These are phyloP conservation scores for Podaxis sp. DNA, from an alignment of 768 basidiomycete species.

Conservation along the genomic window DNA sequence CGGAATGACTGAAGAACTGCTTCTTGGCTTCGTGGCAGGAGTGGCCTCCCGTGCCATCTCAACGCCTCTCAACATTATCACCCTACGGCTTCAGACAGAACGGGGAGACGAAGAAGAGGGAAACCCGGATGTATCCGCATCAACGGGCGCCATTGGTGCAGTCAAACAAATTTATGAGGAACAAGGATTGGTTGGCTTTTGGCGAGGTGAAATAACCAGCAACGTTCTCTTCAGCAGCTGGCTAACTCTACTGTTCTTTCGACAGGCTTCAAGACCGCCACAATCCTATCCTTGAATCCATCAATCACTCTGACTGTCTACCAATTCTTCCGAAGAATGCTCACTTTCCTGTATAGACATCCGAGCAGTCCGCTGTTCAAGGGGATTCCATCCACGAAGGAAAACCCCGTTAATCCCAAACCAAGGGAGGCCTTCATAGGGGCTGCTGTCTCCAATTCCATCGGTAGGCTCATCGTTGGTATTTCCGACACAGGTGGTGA, in stretches of 20 bases:
- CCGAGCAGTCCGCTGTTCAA: conserved; percentile 3
- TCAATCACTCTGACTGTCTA: conserved; percentile 53
- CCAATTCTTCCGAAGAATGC: conserved; percentile 41
- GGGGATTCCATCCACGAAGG: neutral
- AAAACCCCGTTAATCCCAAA: conserved; percentile 24
- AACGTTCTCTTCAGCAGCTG: neutral
- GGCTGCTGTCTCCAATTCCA: conserved; percentile 49
- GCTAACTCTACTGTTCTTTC: neutral
- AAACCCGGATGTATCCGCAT: conserved; percentile 13
- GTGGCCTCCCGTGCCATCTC: conserved; percentile 50
- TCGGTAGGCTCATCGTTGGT: conserved; percentile 25
- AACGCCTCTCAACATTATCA: conserved; percentile 52
- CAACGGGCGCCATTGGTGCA: conserved; percentile 24
- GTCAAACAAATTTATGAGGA: conserved; percentile 41
- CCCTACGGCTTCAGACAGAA: conserved; percentile 48
- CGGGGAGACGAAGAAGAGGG: conserved; percentile 28
- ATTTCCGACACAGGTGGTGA: neutral
- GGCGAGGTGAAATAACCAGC: conserved; percentile 36
- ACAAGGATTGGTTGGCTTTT: conserved; percentile 49
- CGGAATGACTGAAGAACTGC: conserved; percentile 42
- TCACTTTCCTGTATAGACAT: conserved; percentile 21
- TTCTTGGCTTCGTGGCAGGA: conserved; percentile 53
- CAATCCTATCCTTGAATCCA: conserved; percentile 50
- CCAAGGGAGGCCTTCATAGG: conserved; percentile 49
- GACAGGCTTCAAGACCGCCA: conserved; percentile 46